These are phyloP conservation scores for Candida arabinofermentans DNA, from an alignment of 805 yeast species.

Conservation along the genomic window DNA sequence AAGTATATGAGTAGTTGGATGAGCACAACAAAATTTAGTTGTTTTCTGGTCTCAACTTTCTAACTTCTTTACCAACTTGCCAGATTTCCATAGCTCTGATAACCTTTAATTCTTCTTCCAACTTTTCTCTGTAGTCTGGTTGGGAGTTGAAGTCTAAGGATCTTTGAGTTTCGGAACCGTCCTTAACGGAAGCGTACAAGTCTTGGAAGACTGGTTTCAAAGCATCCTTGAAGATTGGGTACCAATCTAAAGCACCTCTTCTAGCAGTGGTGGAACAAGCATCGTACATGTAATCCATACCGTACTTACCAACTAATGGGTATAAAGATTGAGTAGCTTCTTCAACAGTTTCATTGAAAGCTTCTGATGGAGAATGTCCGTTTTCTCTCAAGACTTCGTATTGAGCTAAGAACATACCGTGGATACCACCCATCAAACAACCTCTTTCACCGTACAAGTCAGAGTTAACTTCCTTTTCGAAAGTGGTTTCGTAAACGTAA, in stretches of 20 bases:
- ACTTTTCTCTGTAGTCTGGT: conserved; percentile 94
- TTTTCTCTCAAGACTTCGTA: conserved; percentile 99
- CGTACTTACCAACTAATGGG: conserved; percentile 98
- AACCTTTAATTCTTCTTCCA: conserved; percentile 87
- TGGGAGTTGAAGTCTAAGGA: conserved; percentile 98
- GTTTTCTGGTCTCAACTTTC: conserved; percentile 99
- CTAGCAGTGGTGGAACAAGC: conserved; percentile 99
- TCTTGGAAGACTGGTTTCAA: conserved; percentile 98
- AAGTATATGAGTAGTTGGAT: background rate
- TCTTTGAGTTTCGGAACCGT: conserved; percentile 97
- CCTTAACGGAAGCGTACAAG: conserved; percentile 89
- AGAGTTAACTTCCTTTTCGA: conserved; percentile 98
- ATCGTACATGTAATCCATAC: conserved; percentile 99
- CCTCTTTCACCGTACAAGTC: conserved; percentile 99
- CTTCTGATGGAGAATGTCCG: conserved; percentile 99
- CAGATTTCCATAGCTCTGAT: conserved; percentile 99
- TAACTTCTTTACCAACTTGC: conserved; percentile 99
- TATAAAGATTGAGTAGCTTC: conserved; percentile 99
- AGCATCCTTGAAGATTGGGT: conserved; percentile 98
- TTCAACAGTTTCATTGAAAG: conserved; percentile 99
- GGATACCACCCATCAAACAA: conserved; percentile 99
- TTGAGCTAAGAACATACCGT: conserved; percentile 99
- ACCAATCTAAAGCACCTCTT: conserved; percentile 99
- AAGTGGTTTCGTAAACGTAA: conserved; percentile 99
- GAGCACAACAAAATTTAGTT: conserved; percentile 42